Base-by-base conservation (phyloP, 2,329 filamentous ascomycete species). In the Penicillium sp. region DNA sequence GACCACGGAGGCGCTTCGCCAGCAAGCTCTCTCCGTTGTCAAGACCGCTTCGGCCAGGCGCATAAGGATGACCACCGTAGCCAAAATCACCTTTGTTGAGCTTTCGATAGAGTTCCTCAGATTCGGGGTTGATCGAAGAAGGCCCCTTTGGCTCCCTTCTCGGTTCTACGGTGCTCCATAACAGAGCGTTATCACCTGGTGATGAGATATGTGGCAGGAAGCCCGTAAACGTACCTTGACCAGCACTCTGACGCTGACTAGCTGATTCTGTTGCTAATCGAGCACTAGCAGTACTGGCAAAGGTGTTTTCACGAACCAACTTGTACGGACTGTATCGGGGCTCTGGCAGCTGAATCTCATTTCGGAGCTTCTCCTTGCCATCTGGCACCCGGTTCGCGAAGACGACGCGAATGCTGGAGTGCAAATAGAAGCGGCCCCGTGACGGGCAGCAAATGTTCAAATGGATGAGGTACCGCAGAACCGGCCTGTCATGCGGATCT, bases 361-460 rank as follows among this genome's bases (percentile, higher is more conserved):
- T 96, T 29, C 85, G 80, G 35, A 98, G 76, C 63, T 85, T 91
- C 69, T 97, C 91, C 65, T 96, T 95, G 36, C 89, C 91, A 59
- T 97, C 93, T 0, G 93, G 91, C 0, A 96, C 91, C 26, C 93
- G 83, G 64, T 97, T 97, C 46, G 93, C 93, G 66, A 98, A 98
- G 3, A 98, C 91, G 33, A 97, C 88, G 11, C 93, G 84, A 49
- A 97, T 86, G 59, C 82, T 89, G 61, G 93, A 94, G 73, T 97
- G 93, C 5, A 98, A 75, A 60, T 90, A 97, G 66, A 84, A 95
- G 9, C 90, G 83, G 5, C 88, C 89, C 54, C 84, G 86, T 0
- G 84, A 82, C 1, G 89, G 86, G 60, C 85, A 91, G 69, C 91
- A 97, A 48, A 98, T 93, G 64, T 97, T 89, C 43, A 98, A 64